A percentile compares a stretch with the other conserved stretches of the same genome.
These are phyloP conservation scores for Populus hybrid DNA, from an alignment of 441 rosid genomes.

Conservation along the genomic window DNA sequence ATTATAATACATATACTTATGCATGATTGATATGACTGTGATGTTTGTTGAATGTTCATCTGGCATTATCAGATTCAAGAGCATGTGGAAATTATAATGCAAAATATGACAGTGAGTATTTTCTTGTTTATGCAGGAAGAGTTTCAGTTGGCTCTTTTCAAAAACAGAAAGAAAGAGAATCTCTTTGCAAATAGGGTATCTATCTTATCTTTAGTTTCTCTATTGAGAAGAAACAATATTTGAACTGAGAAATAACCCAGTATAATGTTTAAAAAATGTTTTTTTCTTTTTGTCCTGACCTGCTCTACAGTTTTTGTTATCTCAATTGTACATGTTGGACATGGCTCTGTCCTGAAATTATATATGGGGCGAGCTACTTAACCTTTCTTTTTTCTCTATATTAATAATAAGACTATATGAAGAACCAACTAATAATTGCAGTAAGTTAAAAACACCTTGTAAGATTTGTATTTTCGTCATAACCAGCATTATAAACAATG, in stretches of 20 bases:
- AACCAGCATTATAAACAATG: background rate
- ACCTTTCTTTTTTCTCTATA: no score
- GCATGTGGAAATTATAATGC: background rate
- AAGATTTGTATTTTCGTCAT: background rate
- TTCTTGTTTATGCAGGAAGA: slow-evolving; percentile 67
- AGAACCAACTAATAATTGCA: background rate
- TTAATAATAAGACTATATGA: background rate
- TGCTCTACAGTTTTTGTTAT: background rate
- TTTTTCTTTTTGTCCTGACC: background rate
- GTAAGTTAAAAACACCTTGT: background rate
- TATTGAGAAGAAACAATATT: background rate
- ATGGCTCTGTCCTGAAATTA: background rate
- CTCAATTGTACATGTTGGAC: background rate
- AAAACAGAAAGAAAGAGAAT: slow-evolving; percentile 80
- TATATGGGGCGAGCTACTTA: background rate
- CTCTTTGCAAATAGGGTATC: slow-evolving; percentile 89
- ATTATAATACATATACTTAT: background rate
- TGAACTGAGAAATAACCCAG: background rate
- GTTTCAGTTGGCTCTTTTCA: slow-evolving; percentile 90
- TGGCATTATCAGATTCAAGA: background rate
- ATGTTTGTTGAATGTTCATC: background rate
- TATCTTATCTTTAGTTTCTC: slow-evolving; percentile 1
- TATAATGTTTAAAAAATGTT: background rate
- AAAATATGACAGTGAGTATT: background rate
- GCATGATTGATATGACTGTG: background rate